A percentile compares a stretch with the other conserved stretches of the same genome.
These are phyloP conservation scores for Schrenkiella parvula DNA, from an alignment of 345 rosid genomes.

Conservation along the genomic window DNA sequence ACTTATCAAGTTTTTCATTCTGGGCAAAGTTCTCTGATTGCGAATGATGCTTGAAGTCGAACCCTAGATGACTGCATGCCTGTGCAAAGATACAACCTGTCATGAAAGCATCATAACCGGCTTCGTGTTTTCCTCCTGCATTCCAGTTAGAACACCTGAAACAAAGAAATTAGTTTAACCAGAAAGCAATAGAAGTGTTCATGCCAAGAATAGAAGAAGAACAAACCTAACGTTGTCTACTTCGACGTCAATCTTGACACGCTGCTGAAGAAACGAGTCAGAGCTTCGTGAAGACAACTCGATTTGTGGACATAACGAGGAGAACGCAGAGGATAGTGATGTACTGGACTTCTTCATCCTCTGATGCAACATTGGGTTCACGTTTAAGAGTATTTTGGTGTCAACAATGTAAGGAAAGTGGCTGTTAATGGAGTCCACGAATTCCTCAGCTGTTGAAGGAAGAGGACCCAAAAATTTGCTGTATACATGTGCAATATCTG, in stretches of 20 bases:
- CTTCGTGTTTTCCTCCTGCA: constrained; percentile 90
- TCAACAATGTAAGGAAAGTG: constrained; percentile 72
- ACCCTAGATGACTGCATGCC: constrained; percentile 69
- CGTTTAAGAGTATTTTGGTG: constrained; percentile 82
- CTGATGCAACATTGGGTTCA: constrained; percentile 41
- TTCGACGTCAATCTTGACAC: constrained; percentile 71
- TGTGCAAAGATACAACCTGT: constrained; percentile 92
- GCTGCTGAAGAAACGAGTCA: constrained; percentile 28
- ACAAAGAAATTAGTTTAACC: background rate
- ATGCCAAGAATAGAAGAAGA: constrained; percentile 9
- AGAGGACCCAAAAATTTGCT: constrained; percentile 82
- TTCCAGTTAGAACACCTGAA: constrained; percentile 77
- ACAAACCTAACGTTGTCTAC: constrained; percentile 73
- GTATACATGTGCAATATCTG: constrained; percentile 89
- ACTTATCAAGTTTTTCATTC: constrained; percentile 54
- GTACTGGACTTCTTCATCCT: constrained; percentile 70
- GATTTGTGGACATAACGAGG: constrained; percentile 63
- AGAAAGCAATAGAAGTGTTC: background rate
- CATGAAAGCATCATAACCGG: constrained; percentile 99
- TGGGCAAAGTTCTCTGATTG: constrained; percentile 41
- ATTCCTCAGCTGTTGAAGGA: constrained; percentile 71
- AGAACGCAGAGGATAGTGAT: constrained; percentile 70
- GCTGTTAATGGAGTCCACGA: constrained; percentile 51
- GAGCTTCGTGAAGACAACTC: constrained; percentile 42
- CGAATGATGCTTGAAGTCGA: constrained; percentile 52